Evolutionary conservation across 2,329 filamentous ascomycete genomes (phyloP).

Genomic region (Capronia coronata): DNA sequence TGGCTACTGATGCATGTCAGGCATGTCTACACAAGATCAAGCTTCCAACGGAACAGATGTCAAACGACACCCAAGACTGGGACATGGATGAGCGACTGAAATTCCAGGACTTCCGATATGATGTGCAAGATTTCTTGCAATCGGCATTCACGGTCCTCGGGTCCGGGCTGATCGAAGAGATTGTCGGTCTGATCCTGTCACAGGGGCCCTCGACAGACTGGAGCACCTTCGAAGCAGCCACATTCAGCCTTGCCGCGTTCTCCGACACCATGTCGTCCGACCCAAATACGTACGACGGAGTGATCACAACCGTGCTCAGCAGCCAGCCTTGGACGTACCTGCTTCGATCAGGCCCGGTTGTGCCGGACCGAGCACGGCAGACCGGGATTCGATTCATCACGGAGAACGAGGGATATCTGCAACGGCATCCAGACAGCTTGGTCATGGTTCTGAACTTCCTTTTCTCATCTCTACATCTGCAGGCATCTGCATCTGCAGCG

Average conservation of each 20-base stretch:
- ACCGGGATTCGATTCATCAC: constrained; percentile 41
- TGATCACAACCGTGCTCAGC: constrained; percentile 39
- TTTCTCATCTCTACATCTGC: constrained; percentile 40
- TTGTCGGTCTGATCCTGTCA: constrained; percentile 35
- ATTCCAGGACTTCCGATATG: constrained; percentile 40
- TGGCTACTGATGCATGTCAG: constrained; percentile 22
- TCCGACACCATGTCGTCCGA: constrained; percentile 43
- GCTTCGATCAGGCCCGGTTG: constrained; percentile 32
- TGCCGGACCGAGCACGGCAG: constrained; percentile 34
- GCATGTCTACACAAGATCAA: constrained; percentile 23
- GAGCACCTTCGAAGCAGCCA: constrained; percentile 40
- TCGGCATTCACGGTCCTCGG: constrained; percentile 41
- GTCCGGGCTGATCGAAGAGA: constrained; percentile 37
- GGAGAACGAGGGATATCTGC: constrained; percentile 41
- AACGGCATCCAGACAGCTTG: constrained; percentile 38
- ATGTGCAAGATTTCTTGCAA: constrained; percentile 42
- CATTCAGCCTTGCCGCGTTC: constrained; percentile 41
- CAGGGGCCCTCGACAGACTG: constrained; percentile 35
- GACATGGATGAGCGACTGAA: constrained; percentile 39
- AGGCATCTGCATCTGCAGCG: constrained; percentile 38
- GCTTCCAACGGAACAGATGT: constrained; percentile 30
- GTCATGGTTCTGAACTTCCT: constrained; percentile 40
- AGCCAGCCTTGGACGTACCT: constrained; percentile 30
- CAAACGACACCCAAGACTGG: constrained; percentile 31
- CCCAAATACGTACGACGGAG: constrained; percentile 36